Evolutionary conservation across 495 filamentous ascomycete genomes (phyloP).

Genomic region (Xylaria telfairii): DNA sequence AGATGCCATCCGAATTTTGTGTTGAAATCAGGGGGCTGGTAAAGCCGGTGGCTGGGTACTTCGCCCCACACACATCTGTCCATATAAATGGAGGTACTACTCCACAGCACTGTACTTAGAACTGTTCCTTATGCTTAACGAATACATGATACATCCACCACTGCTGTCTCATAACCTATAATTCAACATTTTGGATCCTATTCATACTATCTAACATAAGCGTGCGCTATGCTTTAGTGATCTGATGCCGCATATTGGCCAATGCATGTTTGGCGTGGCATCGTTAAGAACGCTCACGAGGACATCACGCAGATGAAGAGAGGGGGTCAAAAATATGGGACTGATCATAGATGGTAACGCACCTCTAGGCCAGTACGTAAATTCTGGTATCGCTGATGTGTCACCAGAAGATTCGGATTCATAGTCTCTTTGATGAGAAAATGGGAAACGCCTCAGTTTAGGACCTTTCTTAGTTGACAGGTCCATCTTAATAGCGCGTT

Average conservation of each 20-base stretch:
- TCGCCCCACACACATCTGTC: too few species aligned
- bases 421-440: not conserved
- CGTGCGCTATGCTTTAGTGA: too few species aligned
- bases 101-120: too few species aligned
- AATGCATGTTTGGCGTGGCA: not conserved
- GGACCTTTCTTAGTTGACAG: not conserved
- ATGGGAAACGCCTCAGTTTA: not conserved
- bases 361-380: constrained; percentile 16
- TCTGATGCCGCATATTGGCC: not conserved
- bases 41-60: too few species aligned
- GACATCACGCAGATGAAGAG: not conserved
- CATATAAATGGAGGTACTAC: too few species aligned
- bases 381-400: not conserved
- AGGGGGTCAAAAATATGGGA: not conserved
- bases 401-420: not conserved
- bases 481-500: not conserved
- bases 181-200: too few species aligned
- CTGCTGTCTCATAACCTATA: too few species aligned
- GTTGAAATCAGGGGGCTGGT: too few species aligned
- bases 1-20: too few species aligned
- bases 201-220: not conserved
- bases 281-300: not conserved
- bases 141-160: too few species aligned
- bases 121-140: too few species aligned
- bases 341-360: constrained; percentile 25